These are phyloP conservation scores for Sherardia arvensis DNA, from an alignment of 257 asterid species.

Conservation along the genomic window DNA sequence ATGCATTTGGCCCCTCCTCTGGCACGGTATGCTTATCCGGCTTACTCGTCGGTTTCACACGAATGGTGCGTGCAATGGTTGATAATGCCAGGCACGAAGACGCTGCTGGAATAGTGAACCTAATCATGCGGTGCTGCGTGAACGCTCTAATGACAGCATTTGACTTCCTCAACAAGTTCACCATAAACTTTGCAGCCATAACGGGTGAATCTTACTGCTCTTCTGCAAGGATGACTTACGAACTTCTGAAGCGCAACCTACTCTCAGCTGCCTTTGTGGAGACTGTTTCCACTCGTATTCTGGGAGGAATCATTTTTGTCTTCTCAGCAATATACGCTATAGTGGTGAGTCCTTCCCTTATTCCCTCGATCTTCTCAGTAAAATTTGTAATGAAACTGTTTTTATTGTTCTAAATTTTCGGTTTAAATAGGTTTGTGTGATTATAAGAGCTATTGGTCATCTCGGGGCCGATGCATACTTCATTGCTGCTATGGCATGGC, in stretches of 20 bases:
- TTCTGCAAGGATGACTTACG: constrained; percentile 83
- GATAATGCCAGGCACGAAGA: constrained; percentile 84
- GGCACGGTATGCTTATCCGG: constrained; percentile 96
- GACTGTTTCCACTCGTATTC: constrained; percentile 79
- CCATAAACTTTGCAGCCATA: constrained; percentile 82
- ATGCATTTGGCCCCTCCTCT: constrained; percentile 85
- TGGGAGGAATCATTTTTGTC: constrained; percentile 73
- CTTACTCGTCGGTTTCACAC: constrained; percentile 43
- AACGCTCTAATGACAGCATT: constrained; percentile 56
- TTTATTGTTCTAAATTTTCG: background rate
- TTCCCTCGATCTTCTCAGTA: too few relatives aligned
- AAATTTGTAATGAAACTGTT: too few relatives aligned
- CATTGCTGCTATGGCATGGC: constrained; percentile 67
- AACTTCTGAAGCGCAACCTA: constrained; percentile 90
- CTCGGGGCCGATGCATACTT: constrained; percentile 70
- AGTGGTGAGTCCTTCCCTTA: constrained; percentile 50
- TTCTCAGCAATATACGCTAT: constrained; percentile 78
- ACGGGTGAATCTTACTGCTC: constrained; percentile 95
- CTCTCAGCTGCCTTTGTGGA: constrained; percentile 84
- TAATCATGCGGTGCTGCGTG: constrained; percentile 66
- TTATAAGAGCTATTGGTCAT: constrained; percentile 43
- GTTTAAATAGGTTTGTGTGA: constrained; percentile 52
- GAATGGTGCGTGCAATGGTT: constrained; percentile 70
- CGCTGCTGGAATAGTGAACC: constrained; percentile 67
- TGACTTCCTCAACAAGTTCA: constrained; percentile 88